A percentile compares a stretch with the other conserved stretches of the same genome.
These are phyloP conservation scores for Trichothecium roseum DNA, from an alignment of 2,329 filamentous ascomycete genomes.

Conservation along the genomic window DNA sequence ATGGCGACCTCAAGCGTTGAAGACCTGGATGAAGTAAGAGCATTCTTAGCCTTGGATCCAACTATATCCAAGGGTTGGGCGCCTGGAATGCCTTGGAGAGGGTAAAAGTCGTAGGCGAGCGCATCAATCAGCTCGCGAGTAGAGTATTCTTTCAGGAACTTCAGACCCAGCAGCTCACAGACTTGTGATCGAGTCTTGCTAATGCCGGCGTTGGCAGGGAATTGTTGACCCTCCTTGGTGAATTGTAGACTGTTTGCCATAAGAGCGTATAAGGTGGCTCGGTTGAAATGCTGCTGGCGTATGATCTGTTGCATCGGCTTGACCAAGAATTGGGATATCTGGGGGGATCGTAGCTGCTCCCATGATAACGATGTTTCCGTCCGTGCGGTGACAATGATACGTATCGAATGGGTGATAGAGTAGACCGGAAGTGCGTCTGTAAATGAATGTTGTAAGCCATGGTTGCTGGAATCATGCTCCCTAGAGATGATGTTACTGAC, in stretches of 20 bases:
- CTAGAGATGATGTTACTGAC: slow-evolving; percentile 31
- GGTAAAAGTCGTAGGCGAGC: slow-evolving; percentile 89
- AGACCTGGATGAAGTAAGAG: slow-evolving; percentile 59
- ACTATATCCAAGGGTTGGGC: slow-evolving; percentile 2
- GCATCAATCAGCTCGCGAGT: slow-evolving; percentile 89
- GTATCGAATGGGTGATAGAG: slow-evolving; percentile 80
- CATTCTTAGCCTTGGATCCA: slow-evolving; percentile 24
- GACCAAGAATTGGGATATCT: slow-evolving; percentile 89
- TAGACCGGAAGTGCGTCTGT: slow-evolving; percentile 84
- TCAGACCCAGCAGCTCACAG: slow-evolving; percentile 83
- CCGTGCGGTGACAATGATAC: slow-evolving; percentile 69
- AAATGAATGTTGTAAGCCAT: slow-evolving; percentile 4
- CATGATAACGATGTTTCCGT: slow-evolving; percentile 89
- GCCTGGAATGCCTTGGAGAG: slow-evolving; percentile 66
- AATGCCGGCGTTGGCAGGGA: slow-evolving; percentile 74
- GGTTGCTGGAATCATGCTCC: background rate
- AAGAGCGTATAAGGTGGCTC: slow-evolving; percentile 78
- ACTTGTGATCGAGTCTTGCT: slow-evolving; percentile 78
- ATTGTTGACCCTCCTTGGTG: slow-evolving; percentile 71
- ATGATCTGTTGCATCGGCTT: slow-evolving; percentile 94
- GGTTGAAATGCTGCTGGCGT: slow-evolving; percentile 69
- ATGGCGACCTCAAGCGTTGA: slow-evolving; percentile 92
- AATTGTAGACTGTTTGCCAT: slow-evolving; percentile 94
- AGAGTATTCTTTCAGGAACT: slow-evolving; percentile 79
- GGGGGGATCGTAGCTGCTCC: slow-evolving; percentile 92